These are phyloP conservation scores for Scalesia atractyloides DNA, from an alignment of 129 eudicot genomes.

Conservation along the genomic window DNA sequence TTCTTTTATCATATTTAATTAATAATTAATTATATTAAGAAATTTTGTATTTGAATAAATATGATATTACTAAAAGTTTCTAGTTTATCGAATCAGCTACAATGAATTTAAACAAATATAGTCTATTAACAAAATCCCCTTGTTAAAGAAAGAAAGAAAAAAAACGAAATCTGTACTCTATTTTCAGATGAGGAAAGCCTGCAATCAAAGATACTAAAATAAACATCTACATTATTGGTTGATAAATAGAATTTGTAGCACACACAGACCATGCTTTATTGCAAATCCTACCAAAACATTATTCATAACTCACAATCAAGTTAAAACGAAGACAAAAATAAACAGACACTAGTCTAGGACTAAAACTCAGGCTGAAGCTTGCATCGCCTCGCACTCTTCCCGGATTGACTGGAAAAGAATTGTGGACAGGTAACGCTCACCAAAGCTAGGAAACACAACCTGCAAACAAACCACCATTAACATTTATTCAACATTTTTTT, in stretches of 20 bases:
- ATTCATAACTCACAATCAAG: no score
- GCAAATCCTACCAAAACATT: constrained; percentile 17
- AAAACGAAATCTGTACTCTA: not conserved
- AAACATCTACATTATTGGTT: not conserved
- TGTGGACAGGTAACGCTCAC: constrained; percentile 73
- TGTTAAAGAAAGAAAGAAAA: no score
- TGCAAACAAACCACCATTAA: constrained; percentile 40
- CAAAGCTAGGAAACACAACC: constrained; percentile 86
- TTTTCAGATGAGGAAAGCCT: not conserved
- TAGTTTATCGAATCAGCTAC: no score
- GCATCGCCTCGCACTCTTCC: constrained; percentile 71
- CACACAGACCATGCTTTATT: constrained; percentile 23
- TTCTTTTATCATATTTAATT: no score
- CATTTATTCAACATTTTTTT: no score
- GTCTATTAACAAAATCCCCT: no score
- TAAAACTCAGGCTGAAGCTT: constrained; percentile 32
- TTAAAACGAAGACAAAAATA: constrained; percentile 1
- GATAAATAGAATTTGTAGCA: not conserved
- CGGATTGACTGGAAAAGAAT: constrained; percentile 71
- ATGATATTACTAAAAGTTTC: no score
- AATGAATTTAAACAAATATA: no score
- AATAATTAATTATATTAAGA: no score
- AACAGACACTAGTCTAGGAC: not conserved
- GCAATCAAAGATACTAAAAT: not conserved
- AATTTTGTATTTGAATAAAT: no score